Percentiles rank a stretch among this genome's conserved stretches.
These are phyloP conservation scores for Nothophytophthora sp. DNA, from an alignment of 352 stramenopile genomes.

Conservation along the genomic window DNA sequence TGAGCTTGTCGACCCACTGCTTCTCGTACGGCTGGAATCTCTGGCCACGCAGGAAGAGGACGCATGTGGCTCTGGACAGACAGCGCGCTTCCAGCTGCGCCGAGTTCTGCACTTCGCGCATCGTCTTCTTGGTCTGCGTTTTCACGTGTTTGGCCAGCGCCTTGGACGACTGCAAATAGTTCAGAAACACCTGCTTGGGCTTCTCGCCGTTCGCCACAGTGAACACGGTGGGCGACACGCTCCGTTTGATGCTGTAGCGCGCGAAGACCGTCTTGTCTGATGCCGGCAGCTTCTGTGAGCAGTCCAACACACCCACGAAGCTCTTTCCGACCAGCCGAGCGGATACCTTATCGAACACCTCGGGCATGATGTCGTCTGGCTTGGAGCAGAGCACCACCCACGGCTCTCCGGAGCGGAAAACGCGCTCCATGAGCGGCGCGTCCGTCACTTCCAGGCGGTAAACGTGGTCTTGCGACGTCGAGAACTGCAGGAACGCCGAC, in stretches of 20 bases:
- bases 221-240: constrained; percentile 74
- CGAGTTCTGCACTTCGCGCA: constrained; percentile 65
- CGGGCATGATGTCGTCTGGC: constrained; percentile 67
- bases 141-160: constrained; percentile 61
- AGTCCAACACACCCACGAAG: constrained; percentile 77
- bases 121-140: constrained; percentile 50
- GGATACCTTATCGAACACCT: constrained; percentile 71
- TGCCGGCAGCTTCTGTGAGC: constrained; percentile 47
- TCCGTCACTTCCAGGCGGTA: constrained; percentile 68
- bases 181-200: constrained; percentile 74
- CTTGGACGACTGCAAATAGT: constrained; percentile 59
- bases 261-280: constrained; percentile 61
- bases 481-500: constrained; percentile 67
- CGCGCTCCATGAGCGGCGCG: constrained; percentile 49
- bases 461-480: constrained; percentile 56
- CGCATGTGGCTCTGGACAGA: constrained; percentile 59
- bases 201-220: constrained; percentile 78
- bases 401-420: constrained; percentile 80
- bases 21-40: constrained; percentile 66
- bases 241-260: constrained; percentile 61
- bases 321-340: constrained; percentile 54
- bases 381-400: constrained; percentile 81
- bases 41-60: constrained; percentile 64
- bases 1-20: constrained; percentile 69
- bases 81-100: constrained; percentile 68